phyloP scores from a whole-genome alignment of 306 rosid species.

The Rubus parviflorus region DNA sequence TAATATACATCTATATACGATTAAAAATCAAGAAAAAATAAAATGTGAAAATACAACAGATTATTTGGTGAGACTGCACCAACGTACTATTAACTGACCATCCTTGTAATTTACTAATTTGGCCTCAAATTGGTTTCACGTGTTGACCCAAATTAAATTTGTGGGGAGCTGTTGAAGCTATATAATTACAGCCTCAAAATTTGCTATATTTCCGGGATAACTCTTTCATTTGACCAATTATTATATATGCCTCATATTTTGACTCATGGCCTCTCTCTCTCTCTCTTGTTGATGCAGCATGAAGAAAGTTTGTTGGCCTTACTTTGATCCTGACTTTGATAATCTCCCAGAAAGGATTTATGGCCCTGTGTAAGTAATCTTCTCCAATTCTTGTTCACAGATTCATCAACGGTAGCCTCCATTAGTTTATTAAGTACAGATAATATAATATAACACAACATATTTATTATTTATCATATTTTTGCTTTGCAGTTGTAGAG shows the following conservation, averaged over 20 bases:
- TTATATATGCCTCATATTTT: not conserved
- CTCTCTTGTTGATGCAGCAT: conserved; percentile 43
- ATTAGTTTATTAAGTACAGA: not conserved
- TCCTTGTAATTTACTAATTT: not conserved
- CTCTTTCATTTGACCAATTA: not conserved
- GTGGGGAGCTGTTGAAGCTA: not conserved
- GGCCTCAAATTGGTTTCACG: not conserved
- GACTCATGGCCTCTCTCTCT: conserved; percentile 4
- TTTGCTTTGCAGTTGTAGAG: conserved; percentile 49
- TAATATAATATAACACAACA: not conserved
- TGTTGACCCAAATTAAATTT: not conserved
- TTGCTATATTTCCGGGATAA: not conserved
- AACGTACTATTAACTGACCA: not conserved
- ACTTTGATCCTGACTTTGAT: conserved; percentile 79
- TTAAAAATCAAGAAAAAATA: not conserved
- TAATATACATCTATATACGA: not conserved
- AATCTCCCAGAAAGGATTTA: conserved; percentile 55
- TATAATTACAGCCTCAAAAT: not conserved
- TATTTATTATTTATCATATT: conserved; percentile 9
- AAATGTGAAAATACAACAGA: too few relatives aligned
- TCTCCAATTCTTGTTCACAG: not conserved
- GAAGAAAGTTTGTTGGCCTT: conserved; percentile 64
- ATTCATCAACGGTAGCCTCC: not conserved
- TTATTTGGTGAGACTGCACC: too few relatives aligned
- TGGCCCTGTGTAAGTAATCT: conserved; percentile 63